These are phyloP conservation scores for Sergeia podlipaevii DNA, from an alignment of 208 protist species.

Conservation along the genomic window DNA sequence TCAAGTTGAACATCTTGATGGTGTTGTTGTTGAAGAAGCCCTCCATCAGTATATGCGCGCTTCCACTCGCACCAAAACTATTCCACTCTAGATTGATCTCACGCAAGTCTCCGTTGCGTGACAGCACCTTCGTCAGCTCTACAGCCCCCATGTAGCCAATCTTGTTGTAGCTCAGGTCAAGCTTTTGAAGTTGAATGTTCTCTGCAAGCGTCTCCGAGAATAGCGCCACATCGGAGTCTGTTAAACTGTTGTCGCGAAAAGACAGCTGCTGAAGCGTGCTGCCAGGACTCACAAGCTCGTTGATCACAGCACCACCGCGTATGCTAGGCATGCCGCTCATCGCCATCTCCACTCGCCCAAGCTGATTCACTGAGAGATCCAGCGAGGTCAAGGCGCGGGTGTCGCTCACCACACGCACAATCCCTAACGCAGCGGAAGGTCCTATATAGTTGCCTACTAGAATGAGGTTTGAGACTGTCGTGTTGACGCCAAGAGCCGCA, in stretches of 20 bases:
- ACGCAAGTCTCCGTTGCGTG: constrained; percentile 77
- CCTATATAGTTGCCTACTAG: constrained; percentile 81
- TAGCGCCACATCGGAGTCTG: constrained; percentile 62
- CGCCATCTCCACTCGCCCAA: constrained; percentile 47
- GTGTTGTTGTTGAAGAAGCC: constrained; percentile 88
- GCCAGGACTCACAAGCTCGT: constrained; percentile 51
- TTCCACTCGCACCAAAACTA: constrained; percentile 57
- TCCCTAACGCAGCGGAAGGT: constrained; percentile 49
- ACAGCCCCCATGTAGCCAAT: constrained; percentile 74
- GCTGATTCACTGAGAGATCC: constrained; percentile 71
- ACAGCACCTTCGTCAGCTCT: constrained; percentile 68
- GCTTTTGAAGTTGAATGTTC: constrained; percentile 66
- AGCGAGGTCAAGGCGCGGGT: constrained; percentile 46
- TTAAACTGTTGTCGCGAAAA: constrained; percentile 69
- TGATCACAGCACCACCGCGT: constrained; percentile 56
- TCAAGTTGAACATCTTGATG: constrained; percentile 84
- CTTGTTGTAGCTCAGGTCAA: constrained; percentile 89
- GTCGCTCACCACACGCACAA: constrained; percentile 62
- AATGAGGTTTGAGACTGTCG: constrained; percentile 46
- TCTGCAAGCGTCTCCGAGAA: constrained; percentile 72
- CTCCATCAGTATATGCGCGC: constrained; percentile 55
- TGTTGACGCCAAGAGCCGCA: constrained; percentile 68
- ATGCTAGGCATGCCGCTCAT: constrained; percentile 5
- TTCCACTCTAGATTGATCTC: constrained; percentile 91
- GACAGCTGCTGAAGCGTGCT: constrained; percentile 48